phyloP scores from a whole-genome alignment of 306 rosid species.

The Pachyrhizus erosus region DNA sequence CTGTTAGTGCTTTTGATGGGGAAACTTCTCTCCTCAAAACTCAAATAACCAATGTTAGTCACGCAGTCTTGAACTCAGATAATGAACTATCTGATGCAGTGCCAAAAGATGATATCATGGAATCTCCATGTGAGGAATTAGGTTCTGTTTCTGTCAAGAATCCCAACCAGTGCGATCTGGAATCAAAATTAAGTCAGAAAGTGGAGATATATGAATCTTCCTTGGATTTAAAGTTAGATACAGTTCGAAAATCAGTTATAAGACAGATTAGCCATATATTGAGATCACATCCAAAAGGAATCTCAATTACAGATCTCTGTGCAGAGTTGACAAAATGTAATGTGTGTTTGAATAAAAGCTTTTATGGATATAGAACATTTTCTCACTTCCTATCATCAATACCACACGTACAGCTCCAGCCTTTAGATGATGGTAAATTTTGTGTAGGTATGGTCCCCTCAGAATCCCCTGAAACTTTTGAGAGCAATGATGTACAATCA shows the following conservation, averaged over 20 bases:
- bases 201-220: slow-evolving; percentile 57
- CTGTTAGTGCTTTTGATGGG: slow-evolving; percentile 38
- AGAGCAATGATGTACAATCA: neutral
- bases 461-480: too few species aligned
- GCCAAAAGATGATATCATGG: slow-evolving; percentile 49
- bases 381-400: slow-evolving; percentile 62
- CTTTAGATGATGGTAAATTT: slow-evolving; percentile 42
- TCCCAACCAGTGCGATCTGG: slow-evolving; percentile 32
- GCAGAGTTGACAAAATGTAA: slow-evolving; percentile 47
- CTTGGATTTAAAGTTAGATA: slow-evolving; percentile 40
- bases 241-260: slow-evolving; percentile 52
- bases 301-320: slow-evolving; percentile 54
- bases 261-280: slow-evolving; percentile 51
- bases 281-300: slow-evolving; percentile 63
- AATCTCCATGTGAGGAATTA: slow-evolving; percentile 71
- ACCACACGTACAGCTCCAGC: slow-evolving; percentile 51
- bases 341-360: slow-evolving; percentile 48
- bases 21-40: slow-evolving; percentile 44
- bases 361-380: slow-evolving; percentile 62
- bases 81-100: slow-evolving; percentile 53
- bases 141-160: slow-evolving; percentile 56
- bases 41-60: slow-evolving; percentile 37
- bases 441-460: neutral
- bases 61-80: slow-evolving; percentile 44
- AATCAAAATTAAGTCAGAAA: neutral